Conservation (phyloP, 257 asterid genomes). For the Solanum pimpinellifolium region DNA sequence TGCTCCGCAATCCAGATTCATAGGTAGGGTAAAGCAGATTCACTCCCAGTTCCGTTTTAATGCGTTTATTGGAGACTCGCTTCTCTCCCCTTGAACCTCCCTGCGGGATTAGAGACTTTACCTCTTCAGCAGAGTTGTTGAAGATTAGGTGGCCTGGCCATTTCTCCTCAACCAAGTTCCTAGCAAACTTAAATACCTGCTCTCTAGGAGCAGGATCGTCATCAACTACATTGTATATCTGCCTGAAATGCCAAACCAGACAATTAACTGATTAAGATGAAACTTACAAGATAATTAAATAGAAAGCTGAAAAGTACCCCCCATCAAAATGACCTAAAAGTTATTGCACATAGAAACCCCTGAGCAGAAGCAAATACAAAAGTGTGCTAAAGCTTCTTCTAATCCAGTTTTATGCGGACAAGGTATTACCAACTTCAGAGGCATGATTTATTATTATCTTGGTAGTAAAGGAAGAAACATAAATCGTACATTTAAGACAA, state of each 20-base stretch:
- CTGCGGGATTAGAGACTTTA: slow-evolving; percentile 3
- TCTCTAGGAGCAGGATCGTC: slow-evolving; percentile 80
- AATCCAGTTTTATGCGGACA: neutral
- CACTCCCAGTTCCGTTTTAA: slow-evolving; percentile 66
- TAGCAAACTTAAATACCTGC: slow-evolving; percentile 62
- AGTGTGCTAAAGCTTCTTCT: neutral
- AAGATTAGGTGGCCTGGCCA: slow-evolving; percentile 20
- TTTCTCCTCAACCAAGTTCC: slow-evolving; percentile 43
- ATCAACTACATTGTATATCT: slow-evolving; percentile 63
- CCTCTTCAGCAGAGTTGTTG: slow-evolving; percentile 16
- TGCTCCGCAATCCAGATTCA: slow-evolving; percentile 57
- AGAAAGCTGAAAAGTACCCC: neutral
- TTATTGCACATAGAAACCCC: neutral
- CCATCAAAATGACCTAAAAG: neutral
- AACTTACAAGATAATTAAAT: neutral
- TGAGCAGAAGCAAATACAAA: neutral
- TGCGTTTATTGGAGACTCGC: slow-evolving; percentile 72
- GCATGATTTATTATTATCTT: too few species aligned
- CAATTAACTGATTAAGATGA: neutral
- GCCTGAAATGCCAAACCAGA: slow-evolving; percentile 24
- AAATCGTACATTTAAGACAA: neutral
- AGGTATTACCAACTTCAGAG: neutral
- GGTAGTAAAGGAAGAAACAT: neutral
- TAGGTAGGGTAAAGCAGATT: slow-evolving; percentile 55
- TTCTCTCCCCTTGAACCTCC: slow-evolving; percentile 39